A percentile compares a stretch with the other conserved stretches of the same genome.
Evolutionary conservation across 805 yeast genomes (phyloP).

Genomic region (Candida verbasci): DNA sequence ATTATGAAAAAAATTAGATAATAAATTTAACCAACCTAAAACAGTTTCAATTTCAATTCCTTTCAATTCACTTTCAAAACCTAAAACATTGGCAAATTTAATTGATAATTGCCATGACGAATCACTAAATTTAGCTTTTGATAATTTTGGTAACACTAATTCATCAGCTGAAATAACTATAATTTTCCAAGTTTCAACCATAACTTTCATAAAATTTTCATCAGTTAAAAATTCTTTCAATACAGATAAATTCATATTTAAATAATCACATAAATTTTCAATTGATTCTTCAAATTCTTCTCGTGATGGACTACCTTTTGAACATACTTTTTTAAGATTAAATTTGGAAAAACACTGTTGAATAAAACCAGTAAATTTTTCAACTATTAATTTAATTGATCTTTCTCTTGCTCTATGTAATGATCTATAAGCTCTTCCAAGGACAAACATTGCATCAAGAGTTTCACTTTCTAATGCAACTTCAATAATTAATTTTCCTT

Average conservation of each 20-base stretch:
- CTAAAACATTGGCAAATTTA: slow-evolving; percentile 45
- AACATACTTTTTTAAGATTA: slow-evolving; percentile 55
- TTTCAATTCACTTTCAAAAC: slow-evolving; percentile 41
- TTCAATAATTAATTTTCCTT: slow-evolving; percentile 63
- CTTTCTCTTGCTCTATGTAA: slow-evolving; percentile 62
- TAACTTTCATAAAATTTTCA: slow-evolving; percentile 55
- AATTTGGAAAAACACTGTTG: slow-evolving; percentile 52
- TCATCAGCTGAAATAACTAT: slow-evolving; percentile 66
- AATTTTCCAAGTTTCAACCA: slow-evolving; percentile 78
- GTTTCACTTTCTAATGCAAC: slow-evolving; percentile 76
- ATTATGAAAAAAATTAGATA: slow-evolving; percentile 73
- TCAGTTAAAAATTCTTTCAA: slow-evolving; percentile 56
- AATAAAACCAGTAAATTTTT: slow-evolving; percentile 64
- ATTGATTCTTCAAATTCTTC: slow-evolving; percentile 59
- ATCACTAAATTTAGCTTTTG: slow-evolving; percentile 27
- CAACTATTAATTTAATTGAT: slow-evolving; percentile 65
- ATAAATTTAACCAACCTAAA: slow-evolving; percentile 61
- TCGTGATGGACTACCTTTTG: slow-evolving; percentile 38
- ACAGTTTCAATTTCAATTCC: slow-evolving; percentile 61
- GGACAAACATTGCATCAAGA: slow-evolving; percentile 73
- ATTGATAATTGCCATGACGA: slow-evolving; percentile 41
- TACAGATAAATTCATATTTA: slow-evolving; percentile 63
- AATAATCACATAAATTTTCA: slow-evolving; percentile 67
- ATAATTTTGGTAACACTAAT: slow-evolving; percentile 68
- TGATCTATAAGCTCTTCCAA: slow-evolving; percentile 71